These are phyloP conservation scores for Picea abies DNA, from an alignment of 83 land plant species.

Conservation along the genomic window DNA sequence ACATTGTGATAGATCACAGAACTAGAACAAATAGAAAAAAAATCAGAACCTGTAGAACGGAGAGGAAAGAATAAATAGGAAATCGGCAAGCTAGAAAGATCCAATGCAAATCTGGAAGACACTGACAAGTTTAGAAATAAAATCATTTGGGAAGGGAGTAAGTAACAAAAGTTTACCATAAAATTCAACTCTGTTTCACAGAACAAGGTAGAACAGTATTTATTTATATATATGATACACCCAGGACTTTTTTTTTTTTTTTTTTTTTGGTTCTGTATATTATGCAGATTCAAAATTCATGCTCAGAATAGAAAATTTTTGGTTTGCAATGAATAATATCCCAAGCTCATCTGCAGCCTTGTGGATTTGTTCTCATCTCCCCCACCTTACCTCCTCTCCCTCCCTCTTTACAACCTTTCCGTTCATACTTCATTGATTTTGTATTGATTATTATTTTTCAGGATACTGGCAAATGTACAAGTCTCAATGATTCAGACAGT, in stretches of 20 bases:
- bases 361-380: neutral
- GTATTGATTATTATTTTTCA: slow-evolving; percentile 23
- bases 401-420: neutral
- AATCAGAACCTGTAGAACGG: neutral
- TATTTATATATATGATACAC: neutral
- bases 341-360: neutral
- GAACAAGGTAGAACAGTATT: neutral
- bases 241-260: too few species aligned
- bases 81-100: neutral
- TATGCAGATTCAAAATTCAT: neutral
- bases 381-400: neutral
- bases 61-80: neutral
- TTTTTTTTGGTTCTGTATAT: neutral
- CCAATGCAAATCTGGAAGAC: neutral
- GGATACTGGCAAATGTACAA: slow-evolving; percentile 22
- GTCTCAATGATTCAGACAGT: slow-evolving; percentile 4
- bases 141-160: too few species aligned
- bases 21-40: neutral
- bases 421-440: neutral
- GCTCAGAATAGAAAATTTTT: neutral
- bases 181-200: neutral
- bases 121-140: neutral
- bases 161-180: too few species aligned
- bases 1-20: neutral
- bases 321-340: neutral